Evolutionary conservation across 441 rosid species (phyloP).

Genomic region (Arabidopsis lyrata): DNA sequence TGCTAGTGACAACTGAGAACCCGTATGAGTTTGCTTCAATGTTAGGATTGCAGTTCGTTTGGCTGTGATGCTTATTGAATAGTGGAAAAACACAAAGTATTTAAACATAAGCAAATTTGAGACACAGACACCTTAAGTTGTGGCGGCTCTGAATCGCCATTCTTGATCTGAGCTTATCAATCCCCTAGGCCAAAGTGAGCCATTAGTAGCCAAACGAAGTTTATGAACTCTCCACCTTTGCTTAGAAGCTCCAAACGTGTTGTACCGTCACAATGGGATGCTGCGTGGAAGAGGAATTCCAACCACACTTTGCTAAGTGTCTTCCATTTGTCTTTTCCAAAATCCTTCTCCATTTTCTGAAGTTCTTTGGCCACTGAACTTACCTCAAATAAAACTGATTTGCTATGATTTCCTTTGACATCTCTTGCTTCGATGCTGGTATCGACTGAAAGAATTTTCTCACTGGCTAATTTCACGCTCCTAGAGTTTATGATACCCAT

Average conservation of each 20-base stretch:
- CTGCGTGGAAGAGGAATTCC: conserved; percentile 45
- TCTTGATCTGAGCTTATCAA: conserved; percentile 46
- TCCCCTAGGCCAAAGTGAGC: conserved; percentile 43
- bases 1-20: not conserved
- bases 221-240: conserved; percentile 47
- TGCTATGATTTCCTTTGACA: conserved; percentile 9
- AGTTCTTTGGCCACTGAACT: conserved; percentile 33
- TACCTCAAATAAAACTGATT: conserved; percentile 18
- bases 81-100: not conserved
- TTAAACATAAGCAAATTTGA: not conserved
- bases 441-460: not conserved
- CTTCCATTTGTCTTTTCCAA: conserved; percentile 19
- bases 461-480: not conserved
- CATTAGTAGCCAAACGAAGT: conserved; percentile 44
- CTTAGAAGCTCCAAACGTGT: conserved; percentile 39
- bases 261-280: conserved; percentile 30
- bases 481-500: not conserved
- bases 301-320: conserved; percentile 43
- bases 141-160: conserved; percentile 47
- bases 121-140: not conserved
- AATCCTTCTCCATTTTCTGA: not conserved
- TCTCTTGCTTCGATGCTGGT: not conserved
- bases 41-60: not conserved
- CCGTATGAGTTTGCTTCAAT: not conserved
- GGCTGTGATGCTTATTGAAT: not conserved